A percentile compares a stretch with the other conserved stretches of the same genome.
These are phyloP conservation scores for Colletotrichum higginsianum DNA, from an alignment of 2,329 filamentous ascomycete species.

Conservation along the genomic window DNA sequence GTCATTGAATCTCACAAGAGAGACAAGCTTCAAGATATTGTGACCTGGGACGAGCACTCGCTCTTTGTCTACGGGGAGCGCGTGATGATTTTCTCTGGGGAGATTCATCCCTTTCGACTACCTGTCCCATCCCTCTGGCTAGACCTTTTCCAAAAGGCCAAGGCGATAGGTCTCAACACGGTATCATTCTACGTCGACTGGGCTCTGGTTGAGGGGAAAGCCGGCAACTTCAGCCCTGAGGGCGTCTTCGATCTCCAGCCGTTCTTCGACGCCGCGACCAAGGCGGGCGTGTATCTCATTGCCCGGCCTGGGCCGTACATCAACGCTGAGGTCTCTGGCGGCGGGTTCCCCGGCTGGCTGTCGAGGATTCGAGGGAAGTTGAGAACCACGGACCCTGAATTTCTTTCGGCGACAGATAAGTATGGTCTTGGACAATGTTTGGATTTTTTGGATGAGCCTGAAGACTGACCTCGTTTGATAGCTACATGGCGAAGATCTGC, in stretches of 20 bases:
- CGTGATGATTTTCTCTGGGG: conserved; percentile 80
- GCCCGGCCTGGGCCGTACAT: conserved; percentile 82
- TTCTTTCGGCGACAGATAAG: conserved; percentile 76
- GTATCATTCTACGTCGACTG: conserved; percentile 87
- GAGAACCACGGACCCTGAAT: conserved; percentile 74
- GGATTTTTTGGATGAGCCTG: not conserved
- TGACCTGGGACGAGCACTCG: conserved; percentile 82
- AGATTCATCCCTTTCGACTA: conserved; percentile 77
- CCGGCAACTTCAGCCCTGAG: conserved; percentile 77
- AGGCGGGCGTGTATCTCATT: conserved; percentile 83
- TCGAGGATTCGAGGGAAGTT: conserved; percentile 76
- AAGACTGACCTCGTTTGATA: conserved; percentile 44
- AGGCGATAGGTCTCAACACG: conserved; percentile 83
- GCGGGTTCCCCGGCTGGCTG: conserved; percentile 87
- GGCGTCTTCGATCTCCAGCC: conserved; percentile 81
- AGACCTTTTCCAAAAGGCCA: conserved; percentile 87
- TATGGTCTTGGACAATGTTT: conserved; percentile 52
- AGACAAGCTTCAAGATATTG: conserved; percentile 53
- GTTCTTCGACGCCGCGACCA: conserved; percentile 81
- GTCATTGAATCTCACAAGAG: conserved; percentile 46
- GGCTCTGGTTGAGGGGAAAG: conserved; percentile 82
- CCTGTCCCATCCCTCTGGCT: conserved; percentile 68
- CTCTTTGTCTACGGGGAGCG: conserved; percentile 79
- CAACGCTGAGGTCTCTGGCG: conserved; percentile 83
- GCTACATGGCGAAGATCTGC: conserved; percentile 68